Conservation (phyloP, 208 protist species). For the Leishmania tropica region DNA sequence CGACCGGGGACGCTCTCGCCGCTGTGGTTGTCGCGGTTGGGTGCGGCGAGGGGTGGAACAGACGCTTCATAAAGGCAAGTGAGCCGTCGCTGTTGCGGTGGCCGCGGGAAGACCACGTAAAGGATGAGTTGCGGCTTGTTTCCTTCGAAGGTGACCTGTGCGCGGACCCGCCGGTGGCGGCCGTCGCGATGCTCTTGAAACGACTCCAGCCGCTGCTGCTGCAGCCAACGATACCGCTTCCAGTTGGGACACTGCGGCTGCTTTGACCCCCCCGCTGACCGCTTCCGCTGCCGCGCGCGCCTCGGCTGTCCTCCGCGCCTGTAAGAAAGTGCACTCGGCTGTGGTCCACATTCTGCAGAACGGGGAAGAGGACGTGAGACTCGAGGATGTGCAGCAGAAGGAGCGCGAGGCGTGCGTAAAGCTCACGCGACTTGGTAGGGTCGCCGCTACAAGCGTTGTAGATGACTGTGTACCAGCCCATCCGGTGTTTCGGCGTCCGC, state of each 20-base stretch:
- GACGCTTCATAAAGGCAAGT: conserved; percentile 19
- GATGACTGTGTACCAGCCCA: conserved; percentile 77
- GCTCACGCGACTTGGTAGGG: conserved; percentile 50
- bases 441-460: conserved; percentile 69
- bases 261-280: neutral
- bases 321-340: conserved; percentile 28
- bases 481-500: conserved; percentile 57
- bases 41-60: conserved; percentile 21
- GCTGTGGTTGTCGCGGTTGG: neutral
- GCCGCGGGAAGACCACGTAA: conserved; percentile 2
- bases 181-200: conserved; percentile 12
- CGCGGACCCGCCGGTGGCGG: neutral
- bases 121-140: conserved; percentile 18
- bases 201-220: conserved; percentile 17
- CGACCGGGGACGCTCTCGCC: neutral
- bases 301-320: conserved; percentile 11
- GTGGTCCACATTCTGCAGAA: conserved; percentile 46
- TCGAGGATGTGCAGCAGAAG: conserved; percentile 62
- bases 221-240: neutral
- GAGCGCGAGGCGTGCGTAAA: conserved; percentile 57
- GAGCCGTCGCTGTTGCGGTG: conserved; percentile 15
- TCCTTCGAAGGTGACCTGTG: conserved; percentile 3
- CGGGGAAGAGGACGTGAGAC: conserved; percentile 58
- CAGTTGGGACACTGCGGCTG: conserved; percentile 6
- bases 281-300: conserved; percentile 1